These are phyloP conservation scores for Aplosporella prunicola DNA, from an alignment of 2,329 filamentous ascomycete genomes.

Conservation along the genomic window DNA sequence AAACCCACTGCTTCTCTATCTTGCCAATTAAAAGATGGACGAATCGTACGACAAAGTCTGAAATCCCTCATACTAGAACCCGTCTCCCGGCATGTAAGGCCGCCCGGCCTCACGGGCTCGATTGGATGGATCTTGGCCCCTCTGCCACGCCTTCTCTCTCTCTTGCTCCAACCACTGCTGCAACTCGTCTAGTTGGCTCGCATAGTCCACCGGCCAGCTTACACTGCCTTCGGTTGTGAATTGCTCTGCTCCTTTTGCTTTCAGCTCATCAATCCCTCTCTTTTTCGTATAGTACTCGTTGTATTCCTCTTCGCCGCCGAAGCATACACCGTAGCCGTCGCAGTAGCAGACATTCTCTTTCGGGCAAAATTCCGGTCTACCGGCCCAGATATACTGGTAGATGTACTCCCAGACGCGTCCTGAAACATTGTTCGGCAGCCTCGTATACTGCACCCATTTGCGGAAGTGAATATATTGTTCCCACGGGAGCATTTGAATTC, in stretches of 20 bases:
- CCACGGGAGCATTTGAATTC: slow-evolving; percentile 29
- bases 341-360: slow-evolving; percentile 46
- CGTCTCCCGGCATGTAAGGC: slow-evolving; percentile 40
- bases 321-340: slow-evolving; percentile 49
- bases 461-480: slow-evolving; percentile 41
- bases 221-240: slow-evolving; percentile 18
- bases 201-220: slow-evolving; percentile 11
- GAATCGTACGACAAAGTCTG: background rate
- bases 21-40: background rate
- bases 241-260: slow-evolving; percentile 26
- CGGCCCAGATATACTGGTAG: slow-evolving; percentile 48
- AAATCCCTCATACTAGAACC: slow-evolving; percentile 35
- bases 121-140: slow-evolving; percentile 36
- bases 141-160: slow-evolving; percentile 33
- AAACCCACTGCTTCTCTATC: too few relatives aligned
- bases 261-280: slow-evolving; percentile 24
- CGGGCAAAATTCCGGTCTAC: slow-evolving; percentile 33
- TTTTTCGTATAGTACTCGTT: slow-evolving; percentile 34
- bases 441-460: slow-evolving; percentile 44
- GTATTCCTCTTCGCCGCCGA: slow-evolving; percentile 36
- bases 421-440: slow-evolving; percentile 41
- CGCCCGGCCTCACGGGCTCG: slow-evolving; percentile 42
- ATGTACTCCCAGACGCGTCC: slow-evolving; percentile 49
- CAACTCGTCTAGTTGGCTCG: slow-evolving; percentile 16
- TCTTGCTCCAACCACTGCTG: slow-evolving; percentile 27